Evolutionary conservation across 768 basidiomycete genomes (phyloP).

Genomic region (Trametes sanguinea): DNA sequence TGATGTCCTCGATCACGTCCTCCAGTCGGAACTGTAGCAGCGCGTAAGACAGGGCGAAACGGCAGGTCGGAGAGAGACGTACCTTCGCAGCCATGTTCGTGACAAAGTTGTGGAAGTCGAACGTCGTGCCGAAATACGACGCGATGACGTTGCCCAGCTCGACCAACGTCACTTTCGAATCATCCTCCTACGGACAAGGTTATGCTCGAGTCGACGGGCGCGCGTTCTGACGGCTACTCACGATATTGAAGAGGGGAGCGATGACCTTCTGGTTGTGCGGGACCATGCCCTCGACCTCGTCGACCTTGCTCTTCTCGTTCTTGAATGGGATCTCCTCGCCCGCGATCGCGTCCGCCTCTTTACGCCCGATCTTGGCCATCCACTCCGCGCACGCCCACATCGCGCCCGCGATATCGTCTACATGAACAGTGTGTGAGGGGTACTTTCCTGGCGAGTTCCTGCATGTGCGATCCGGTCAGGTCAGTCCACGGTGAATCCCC

Average conservation of each 20-base stretch:
- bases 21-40: conserved; percentile 57
- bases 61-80: conserved; percentile 14
- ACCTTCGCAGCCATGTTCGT: conserved; percentile 71
- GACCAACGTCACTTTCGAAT: conserved; percentile 68
- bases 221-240: conserved; percentile 33
- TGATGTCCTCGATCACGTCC: conserved; percentile 79
- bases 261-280: conserved; percentile 56
- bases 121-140: conserved; percentile 74
- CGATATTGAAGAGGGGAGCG: conserved; percentile 84
- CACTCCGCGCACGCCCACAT: conserved; percentile 77
- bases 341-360: conserved; percentile 61
- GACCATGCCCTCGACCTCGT: conserved; percentile 63
- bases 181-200: conserved; percentile 57
- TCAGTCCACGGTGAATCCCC: conserved; percentile 19
- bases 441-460: conserved; percentile 84
- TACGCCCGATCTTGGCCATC: conserved; percentile 63
- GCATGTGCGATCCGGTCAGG: not conserved
- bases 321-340: conserved; percentile 68
- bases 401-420: conserved; percentile 77
- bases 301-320: conserved; percentile 70
- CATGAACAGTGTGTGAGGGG: conserved; percentile 73
- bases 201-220: not conserved
- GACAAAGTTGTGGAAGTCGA: conserved; percentile 77
- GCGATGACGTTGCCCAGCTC: conserved; percentile 68
- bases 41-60: not conserved